These are phyloP conservation scores for Hibiscus mutabilis DNA, from an alignment of 345 rosid species.

Conservation along the genomic window DNA sequence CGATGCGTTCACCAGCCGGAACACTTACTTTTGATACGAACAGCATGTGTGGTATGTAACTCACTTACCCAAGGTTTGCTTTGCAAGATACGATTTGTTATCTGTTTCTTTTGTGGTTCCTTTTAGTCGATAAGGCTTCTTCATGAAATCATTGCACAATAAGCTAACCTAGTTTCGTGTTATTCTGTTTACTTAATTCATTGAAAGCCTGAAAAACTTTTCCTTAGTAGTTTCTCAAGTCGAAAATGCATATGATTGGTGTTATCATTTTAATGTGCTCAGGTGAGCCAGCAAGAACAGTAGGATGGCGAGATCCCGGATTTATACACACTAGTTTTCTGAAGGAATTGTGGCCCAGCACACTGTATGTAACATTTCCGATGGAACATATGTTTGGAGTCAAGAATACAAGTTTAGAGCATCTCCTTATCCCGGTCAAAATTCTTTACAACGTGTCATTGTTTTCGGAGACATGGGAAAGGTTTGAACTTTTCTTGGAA, in stretches of 20 bases:
- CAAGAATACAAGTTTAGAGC: constrained; percentile 48
- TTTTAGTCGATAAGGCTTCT: background rate
- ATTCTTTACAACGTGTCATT: constrained; percentile 55
- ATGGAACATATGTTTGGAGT: constrained; percentile 53
- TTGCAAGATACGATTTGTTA: background rate
- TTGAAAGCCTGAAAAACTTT: background rate
- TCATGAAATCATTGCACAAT: background rate
- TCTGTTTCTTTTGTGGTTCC: background rate
- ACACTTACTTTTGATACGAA: constrained; percentile 43
- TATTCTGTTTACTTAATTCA: background rate
- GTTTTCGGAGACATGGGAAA: constrained; percentile 86
- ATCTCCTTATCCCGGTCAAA: constrained; percentile 69
- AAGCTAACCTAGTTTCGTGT: background rate
- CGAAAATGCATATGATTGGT: background rate
- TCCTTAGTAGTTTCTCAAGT: background rate
- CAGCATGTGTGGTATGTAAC: constrained; percentile 55
- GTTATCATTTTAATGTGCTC: constrained; percentile 17
- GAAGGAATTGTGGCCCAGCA: constrained; percentile 60
- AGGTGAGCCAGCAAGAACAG: constrained; percentile 49
- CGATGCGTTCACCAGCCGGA: constrained; percentile 43
- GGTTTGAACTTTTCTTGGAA: constrained; percentile 25
- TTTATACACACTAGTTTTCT: constrained; percentile 60
- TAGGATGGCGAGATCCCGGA: constrained; percentile 85
- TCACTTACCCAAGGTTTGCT: background rate
- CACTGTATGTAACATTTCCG: constrained; percentile 29